phyloP scores from a whole-genome alignment of 2,329 filamentous ascomycete species.

The Ophiocordyceps unilateralis region DNA sequence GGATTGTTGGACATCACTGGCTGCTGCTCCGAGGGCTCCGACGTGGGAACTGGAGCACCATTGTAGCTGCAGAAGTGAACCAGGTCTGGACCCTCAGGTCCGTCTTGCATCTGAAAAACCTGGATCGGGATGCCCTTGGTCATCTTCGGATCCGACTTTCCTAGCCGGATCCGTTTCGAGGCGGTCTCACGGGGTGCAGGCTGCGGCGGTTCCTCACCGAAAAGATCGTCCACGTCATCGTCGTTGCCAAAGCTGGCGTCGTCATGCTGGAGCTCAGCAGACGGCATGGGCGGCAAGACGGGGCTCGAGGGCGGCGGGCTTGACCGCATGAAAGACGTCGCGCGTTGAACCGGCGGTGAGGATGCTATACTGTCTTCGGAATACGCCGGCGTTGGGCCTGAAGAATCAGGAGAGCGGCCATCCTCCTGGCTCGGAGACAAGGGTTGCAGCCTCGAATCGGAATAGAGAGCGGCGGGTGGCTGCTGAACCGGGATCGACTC shows the following conservation, averaged over 20 bases:
- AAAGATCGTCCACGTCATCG: slow-evolving; percentile 44
- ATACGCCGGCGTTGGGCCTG: slow-evolving; percentile 31
- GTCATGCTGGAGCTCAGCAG: slow-evolving; percentile 34
- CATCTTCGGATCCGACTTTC: slow-evolving; percentile 16
- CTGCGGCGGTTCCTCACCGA: slow-evolving; percentile 41
- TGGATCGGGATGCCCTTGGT: slow-evolving; percentile 22
- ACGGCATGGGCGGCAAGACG: slow-evolving; percentile 44
- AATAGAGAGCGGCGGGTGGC: slow-evolving; percentile 26
- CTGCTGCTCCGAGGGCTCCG: slow-evolving; percentile 1
- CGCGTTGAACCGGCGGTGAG: slow-evolving; percentile 66
- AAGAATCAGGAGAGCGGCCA: slow-evolving; percentile 36
- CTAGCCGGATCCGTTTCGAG: slow-evolving; percentile 6
- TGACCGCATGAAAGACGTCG: slow-evolving; percentile 33
- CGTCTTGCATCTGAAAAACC: slow-evolving; percentile 22
- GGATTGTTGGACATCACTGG: slow-evolving; percentile 2
- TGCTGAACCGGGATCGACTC: slow-evolving; percentile 42
- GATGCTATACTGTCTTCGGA: slow-evolving; percentile 61
- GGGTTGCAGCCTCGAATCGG: slow-evolving; percentile 17
- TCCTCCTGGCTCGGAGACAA: slow-evolving; percentile 29
- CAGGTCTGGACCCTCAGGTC: slow-evolving; percentile 16
- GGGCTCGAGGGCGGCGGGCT: slow-evolving; percentile 68
- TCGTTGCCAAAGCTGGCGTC: slow-evolving; percentile 81
- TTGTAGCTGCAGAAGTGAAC: slow-evolving; percentile 19
- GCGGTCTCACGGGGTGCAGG: slow-evolving; percentile 18
- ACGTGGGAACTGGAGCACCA: slow-evolving; percentile 6